These are phyloP conservation scores for Phytophthora brassicae DNA, from an alignment of 352 stramenopile genomes.

Conservation along the genomic window DNA sequence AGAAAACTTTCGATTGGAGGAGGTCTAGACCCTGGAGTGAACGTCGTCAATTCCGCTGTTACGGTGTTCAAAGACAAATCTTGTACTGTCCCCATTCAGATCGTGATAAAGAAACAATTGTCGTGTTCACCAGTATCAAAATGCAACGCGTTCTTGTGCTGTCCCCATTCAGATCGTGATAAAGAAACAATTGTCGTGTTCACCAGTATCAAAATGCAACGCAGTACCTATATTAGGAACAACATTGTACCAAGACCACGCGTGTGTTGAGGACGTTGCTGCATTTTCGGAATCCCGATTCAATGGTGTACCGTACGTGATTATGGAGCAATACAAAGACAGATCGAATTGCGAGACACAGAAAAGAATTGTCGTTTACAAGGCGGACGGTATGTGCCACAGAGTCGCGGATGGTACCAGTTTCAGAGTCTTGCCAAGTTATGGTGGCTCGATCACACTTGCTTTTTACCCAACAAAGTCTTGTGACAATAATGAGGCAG, in stretches of 20 bases:
- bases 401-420: conserved; percentile 8
- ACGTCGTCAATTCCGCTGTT: background rate
- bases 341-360: background rate
- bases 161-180: background rate
- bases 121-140: too few relatives aligned
- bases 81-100: background rate
- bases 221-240: too few relatives aligned
- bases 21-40: background rate
- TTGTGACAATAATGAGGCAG: background rate
- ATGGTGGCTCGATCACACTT: background rate
- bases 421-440: conserved; percentile 1
- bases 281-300: background rate
- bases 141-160: too few relatives aligned
- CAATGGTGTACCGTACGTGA: background rate
- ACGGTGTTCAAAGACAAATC: background rate
- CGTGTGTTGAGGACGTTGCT: background rate
- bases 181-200: background rate
- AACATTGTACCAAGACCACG: background rate
- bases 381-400: conserved; percentile 4
- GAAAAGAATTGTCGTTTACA: conserved; percentile 3
- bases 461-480: background rate
- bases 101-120: background rate
- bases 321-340: conserved; percentile 7
- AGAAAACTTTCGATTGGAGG: conserved; percentile 1
- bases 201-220: too few relatives aligned